phyloP scores from a whole-genome alignment of 768 basidiomycete genomes.

The Cystofilobasidium macerans region DNA sequence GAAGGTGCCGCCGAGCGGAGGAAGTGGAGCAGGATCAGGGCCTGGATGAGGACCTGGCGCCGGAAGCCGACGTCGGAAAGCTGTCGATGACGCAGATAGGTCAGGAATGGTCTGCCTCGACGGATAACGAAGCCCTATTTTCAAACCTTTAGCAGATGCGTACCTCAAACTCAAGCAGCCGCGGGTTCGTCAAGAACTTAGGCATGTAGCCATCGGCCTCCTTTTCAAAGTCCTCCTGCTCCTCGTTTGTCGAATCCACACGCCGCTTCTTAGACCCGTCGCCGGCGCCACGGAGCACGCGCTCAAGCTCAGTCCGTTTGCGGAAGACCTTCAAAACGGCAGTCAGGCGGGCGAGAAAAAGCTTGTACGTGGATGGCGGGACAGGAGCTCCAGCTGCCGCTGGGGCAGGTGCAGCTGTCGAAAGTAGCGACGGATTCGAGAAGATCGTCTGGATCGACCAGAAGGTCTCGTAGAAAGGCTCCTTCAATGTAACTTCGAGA shows the following conservation, averaged over 20 bases:
- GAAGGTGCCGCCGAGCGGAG: neutral
- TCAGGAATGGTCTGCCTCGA: neutral
- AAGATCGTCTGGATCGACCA: conserved; percentile 66
- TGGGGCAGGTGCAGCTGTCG: neutral
- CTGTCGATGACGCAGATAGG: conserved; percentile 40
- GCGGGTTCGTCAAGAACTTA: conserved; percentile 80
- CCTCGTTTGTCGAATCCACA: too few relatives aligned
- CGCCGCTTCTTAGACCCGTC: conserved; percentile 46
- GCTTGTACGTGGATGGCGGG: neutral
- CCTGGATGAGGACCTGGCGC: conserved; percentile 79
- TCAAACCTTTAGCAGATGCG: too few relatives aligned
- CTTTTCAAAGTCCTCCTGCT: conserved; percentile 29
- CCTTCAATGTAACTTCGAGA: conserved; percentile 15
- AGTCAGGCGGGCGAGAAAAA: conserved; percentile 45
- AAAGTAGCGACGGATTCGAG: conserved; percentile 57
- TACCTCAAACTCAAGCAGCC: conserved; percentile 78
- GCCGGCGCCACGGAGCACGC: conserved; percentile 73
- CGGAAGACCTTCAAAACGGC: conserved; percentile 67
- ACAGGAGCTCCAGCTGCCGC: neutral
- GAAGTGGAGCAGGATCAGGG: conserved; percentile 34
- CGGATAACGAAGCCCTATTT: neutral
- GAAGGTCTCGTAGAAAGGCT: conserved; percentile 31
- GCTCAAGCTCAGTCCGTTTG: conserved; percentile 77
- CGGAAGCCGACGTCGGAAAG: conserved; percentile 84
- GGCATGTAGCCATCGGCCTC: conserved; percentile 54